These are phyloP conservation scores for Curvularia eragrostidis DNA, from an alignment of 2,329 filamentous ascomycete species.

Conservation along the genomic window DNA sequence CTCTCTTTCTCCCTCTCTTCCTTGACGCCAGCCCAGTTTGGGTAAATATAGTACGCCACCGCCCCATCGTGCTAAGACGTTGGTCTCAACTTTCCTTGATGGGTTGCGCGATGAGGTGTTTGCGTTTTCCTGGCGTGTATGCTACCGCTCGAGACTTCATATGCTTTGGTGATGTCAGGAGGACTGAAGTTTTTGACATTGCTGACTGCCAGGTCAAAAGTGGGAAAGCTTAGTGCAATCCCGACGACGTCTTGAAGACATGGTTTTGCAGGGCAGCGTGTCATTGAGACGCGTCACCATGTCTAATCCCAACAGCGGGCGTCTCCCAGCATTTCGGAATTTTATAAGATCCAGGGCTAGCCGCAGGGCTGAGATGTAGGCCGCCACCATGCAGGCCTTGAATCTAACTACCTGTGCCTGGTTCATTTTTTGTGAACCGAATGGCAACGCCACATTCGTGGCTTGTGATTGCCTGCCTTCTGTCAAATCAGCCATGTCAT, in stretches of 20 bases:
- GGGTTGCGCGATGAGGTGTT: conserved; percentile 54
- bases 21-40: conserved; percentile 58
- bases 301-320: conserved; percentile 61
- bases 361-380: conserved; percentile 59
- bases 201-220: conserved; percentile 31
- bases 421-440: conserved; percentile 61
- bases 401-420: conserved; percentile 62
- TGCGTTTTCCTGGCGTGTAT: conserved; percentile 57
- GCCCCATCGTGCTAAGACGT: conserved; percentile 39
- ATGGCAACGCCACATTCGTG: conserved; percentile 64
- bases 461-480: conserved; percentile 59
- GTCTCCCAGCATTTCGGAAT: conserved; percentile 57
- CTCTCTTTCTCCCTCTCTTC: too few relatives aligned
- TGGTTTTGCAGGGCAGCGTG: conserved; percentile 42
- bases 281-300: conserved; percentile 66
- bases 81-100: conserved; percentile 33
- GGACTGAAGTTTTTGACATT: conserved; percentile 62
- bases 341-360: conserved; percentile 61
- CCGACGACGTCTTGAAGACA: conserved; percentile 55
- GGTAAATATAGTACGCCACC: conserved; percentile 52
- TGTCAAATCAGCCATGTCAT: conserved; percentile 30
- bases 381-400: conserved; percentile 62
- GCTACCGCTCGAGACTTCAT: conserved; percentile 31
- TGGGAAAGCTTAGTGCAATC: conserved; percentile 35
- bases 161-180: conserved; percentile 38